phyloP scores from a whole-genome alignment of 1,284 basidiomycete genomes.

The Amylostereum chailletii region DNA sequence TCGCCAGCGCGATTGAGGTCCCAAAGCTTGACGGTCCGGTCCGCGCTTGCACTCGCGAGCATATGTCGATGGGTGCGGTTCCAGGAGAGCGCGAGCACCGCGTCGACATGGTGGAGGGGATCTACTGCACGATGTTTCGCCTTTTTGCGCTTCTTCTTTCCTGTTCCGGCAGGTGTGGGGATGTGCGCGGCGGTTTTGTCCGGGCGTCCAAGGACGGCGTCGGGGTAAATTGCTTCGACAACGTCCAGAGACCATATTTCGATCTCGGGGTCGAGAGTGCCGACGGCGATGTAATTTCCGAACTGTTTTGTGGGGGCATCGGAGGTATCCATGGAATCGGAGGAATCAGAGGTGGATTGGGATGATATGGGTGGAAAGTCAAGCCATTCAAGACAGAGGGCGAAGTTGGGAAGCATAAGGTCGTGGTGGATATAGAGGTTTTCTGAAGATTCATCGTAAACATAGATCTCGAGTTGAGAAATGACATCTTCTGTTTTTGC shows the following conservation, averaged over 20 bases:
- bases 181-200: slow-evolving; percentile 79
- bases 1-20: slow-evolving; percentile 76
- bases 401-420: slow-evolving; percentile 95
- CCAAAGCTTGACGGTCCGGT: slow-evolving; percentile 96
- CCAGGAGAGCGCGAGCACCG: slow-evolving; percentile 89
- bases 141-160: slow-evolving; percentile 94
- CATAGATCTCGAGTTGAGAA: slow-evolving; percentile 91
- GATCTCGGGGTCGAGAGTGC: slow-evolving; percentile 95
- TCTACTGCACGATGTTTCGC: slow-evolving; percentile 63
- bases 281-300: slow-evolving; percentile 94
- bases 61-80: slow-evolving; percentile 85
- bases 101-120: slow-evolving; percentile 83
- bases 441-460: slow-evolving; percentile 89
- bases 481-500: slow-evolving; percentile 98
- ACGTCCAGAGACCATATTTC: slow-evolving; percentile 97
- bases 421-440: slow-evolving; percentile 98
- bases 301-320: slow-evolving; percentile 32
- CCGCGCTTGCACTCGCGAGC: slow-evolving; percentile 88
- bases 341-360: slow-evolving; percentile 27
- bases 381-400: slow-evolving; percentile 98
- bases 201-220: slow-evolving; percentile 84
- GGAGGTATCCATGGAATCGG: slow-evolving; percentile 12
- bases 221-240: slow-evolving; percentile 92
- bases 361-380: slow-evolving; percentile 75
- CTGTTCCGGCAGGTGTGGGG: slow-evolving; percentile 70